phyloP scores from a whole-genome alignment of 2,329 filamentous ascomycete genomes.

The Microsporum canis region DNA sequence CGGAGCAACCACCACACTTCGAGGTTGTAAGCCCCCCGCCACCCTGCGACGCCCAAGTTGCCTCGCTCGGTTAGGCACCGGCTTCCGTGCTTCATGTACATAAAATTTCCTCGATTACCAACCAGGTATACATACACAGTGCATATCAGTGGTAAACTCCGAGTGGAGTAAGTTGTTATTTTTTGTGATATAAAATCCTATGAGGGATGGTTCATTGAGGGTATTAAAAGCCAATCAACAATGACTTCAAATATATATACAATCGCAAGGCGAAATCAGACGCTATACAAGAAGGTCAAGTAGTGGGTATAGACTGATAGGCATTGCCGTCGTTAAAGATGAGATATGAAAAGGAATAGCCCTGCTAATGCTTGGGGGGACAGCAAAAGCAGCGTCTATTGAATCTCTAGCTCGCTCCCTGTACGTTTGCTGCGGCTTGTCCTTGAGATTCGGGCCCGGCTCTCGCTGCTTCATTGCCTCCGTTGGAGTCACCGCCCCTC shows the following conservation, averaged over 20 bases:
- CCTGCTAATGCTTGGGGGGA: not conserved
- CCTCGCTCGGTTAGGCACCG: not conserved
- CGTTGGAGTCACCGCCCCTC: not conserved
- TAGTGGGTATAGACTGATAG: not conserved
- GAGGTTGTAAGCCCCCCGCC: not conserved
- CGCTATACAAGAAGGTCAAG: not conserved
- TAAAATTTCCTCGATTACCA: not conserved
- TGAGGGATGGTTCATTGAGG: not conserved
- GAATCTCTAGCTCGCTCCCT: not conserved
- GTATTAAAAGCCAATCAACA: not conserved
- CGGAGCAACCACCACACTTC: not conserved
- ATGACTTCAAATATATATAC: not conserved
- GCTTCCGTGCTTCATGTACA: not conserved
- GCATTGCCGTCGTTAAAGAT: not conserved
- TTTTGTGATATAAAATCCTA: not conserved
- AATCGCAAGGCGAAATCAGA: not conserved
- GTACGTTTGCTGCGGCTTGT: not conserved
- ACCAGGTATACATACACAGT: too few relatives aligned
- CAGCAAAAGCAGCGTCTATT: not conserved
- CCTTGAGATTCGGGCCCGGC: not conserved
- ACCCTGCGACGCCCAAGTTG: too few relatives aligned
- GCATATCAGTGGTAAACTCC: not conserved
- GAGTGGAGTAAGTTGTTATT: not conserved
- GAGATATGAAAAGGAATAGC: not conserved
- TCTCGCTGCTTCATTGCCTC: not conserved